Percentiles rank a stretch among this genome's conserved stretches.
Conservation (phyloP, 495 filamentous ascomycete species). For the Emericellopsis terricola region DNA sequence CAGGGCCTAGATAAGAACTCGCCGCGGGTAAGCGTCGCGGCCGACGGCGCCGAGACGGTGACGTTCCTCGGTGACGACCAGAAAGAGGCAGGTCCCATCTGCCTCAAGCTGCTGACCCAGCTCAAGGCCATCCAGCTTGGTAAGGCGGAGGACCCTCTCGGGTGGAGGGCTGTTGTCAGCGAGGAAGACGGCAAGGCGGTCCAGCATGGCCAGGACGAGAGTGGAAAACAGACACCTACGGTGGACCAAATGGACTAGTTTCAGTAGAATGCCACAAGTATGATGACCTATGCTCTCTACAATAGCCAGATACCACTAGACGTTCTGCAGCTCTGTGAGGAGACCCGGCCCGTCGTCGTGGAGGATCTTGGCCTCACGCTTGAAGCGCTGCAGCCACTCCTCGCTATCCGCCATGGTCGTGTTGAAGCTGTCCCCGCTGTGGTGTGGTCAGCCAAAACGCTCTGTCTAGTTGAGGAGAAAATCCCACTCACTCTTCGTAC, state of each 20-base stretch:
- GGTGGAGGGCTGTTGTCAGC: conserved; percentile 46
- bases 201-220: conserved; percentile 9
- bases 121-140: conserved; percentile 77
- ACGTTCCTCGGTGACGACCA: conserved; percentile 38
- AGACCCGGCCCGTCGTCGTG: conserved; percentile 25
- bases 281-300: conserved; percentile 4
- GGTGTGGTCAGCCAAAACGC: conserved; percentile 22
- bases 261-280: background rate
- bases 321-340: no score
- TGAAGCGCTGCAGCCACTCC: conserved; percentile 51
- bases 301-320: no score
- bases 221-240: conserved; percentile 8
- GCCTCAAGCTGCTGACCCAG: conserved; percentile 47
- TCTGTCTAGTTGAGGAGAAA: background rate
- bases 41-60: conserved; percentile 39
- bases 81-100: conserved; percentile 55
- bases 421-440: conserved; percentile 53
- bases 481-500: conserved; percentile 31
- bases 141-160: conserved; percentile 52
- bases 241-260: conserved; percentile 21
- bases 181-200: conserved; percentile 24
- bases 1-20: conserved; percentile 8
- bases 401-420: conserved; percentile 56
- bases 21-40: conserved; percentile 14
- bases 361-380: conserved; percentile 41